These are phyloP conservation scores for Balansia obtecta DNA, from an alignment of 2,329 filamentous ascomycete species.

Conservation along the genomic window DNA sequence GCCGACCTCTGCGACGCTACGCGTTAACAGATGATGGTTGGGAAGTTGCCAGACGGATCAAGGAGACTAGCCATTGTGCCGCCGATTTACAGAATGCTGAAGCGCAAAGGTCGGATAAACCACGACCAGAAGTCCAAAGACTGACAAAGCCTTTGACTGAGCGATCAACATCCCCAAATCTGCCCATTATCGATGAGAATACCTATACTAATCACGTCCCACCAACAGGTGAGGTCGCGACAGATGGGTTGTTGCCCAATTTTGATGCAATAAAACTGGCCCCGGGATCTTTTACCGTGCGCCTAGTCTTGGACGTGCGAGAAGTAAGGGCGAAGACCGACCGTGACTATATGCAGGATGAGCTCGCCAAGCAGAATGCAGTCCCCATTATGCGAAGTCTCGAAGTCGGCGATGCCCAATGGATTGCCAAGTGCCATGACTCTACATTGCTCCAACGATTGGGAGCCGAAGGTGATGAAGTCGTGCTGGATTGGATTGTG, in stretches of 20 bases:
- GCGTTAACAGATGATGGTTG: constrained; percentile 65
- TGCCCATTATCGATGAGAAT: constrained; percentile 1
- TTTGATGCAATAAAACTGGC: constrained; percentile 50
- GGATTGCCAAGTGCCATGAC: constrained; percentile 63
- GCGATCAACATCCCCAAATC: constrained; percentile 10
- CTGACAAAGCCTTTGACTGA: not conserved
- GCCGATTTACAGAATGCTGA: constrained; percentile 11
- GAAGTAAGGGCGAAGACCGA: constrained; percentile 63
- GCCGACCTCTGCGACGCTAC: constrained; percentile 56
- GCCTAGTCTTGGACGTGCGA: constrained; percentile 61
- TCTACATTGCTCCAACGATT: constrained; percentile 39
- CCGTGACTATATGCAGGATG: constrained; percentile 63
- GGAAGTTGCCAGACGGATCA: constrained; percentile 57
- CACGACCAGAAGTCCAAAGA: not conserved
- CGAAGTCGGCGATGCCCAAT: constrained; percentile 64
- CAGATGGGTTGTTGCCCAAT: constrained; percentile 24
- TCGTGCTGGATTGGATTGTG: constrained; percentile 69
- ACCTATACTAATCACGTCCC: not conserved
- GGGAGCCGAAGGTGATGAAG: constrained; percentile 52
- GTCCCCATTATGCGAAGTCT: constrained; percentile 54
- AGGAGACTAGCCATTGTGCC: constrained; percentile 32
- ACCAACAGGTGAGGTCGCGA: constrained; percentile 7
- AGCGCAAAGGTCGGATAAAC: not conserved
- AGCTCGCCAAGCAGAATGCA: constrained; percentile 54
- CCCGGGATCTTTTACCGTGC: constrained; percentile 56